Percentiles rank a stretch among this genome's conserved stretches.
Conservation (phyloP, 2,329 filamentous ascomycete genomes). For the Plectosphaerella cucumerina region DNA sequence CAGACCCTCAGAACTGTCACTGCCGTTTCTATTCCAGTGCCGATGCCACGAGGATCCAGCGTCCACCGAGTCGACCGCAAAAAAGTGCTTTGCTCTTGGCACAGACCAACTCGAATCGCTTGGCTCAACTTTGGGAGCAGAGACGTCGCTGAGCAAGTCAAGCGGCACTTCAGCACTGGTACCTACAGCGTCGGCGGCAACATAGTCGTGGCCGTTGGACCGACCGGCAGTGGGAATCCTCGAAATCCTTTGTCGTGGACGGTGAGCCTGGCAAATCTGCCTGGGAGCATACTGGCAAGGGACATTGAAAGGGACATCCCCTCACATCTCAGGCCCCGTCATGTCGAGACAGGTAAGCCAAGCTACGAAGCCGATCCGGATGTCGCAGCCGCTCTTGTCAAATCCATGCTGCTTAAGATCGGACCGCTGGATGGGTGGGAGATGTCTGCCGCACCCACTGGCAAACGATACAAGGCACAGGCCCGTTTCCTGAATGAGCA, state of each 20-base stretch:
- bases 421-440: conserved; percentile 29
- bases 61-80: conserved; percentile 26
- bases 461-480: conserved; percentile 32
- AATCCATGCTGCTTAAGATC: conserved; percentile 22
- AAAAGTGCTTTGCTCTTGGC: conserved; percentile 31
- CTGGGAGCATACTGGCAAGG: conserved; percentile 10
- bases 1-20: neutral
- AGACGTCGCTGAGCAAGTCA: conserved; percentile 14
- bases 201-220: conserved; percentile 8
- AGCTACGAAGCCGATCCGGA: conserved; percentile 19
- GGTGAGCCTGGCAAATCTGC: conserved; percentile 18
- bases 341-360: conserved; percentile 14
- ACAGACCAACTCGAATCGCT: conserved; percentile 20
- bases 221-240: conserved; percentile 5
- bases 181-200: conserved; percentile 17
- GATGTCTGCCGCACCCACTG: conserved; percentile 12
- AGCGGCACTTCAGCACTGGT: conserved; percentile 14
- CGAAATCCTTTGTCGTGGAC: conserved; percentile 11
- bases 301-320: conserved; percentile 14
- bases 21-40: conserved; percentile 8
- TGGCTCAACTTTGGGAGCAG: conserved; percentile 22
- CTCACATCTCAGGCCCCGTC: conserved; percentile 8
- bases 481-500: conserved; percentile 32
- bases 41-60: conserved; percentile 18
- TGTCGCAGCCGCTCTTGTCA: conserved; percentile 15